Base-by-base conservation (phyloP, 768 basidiomycete genomes). In the Lentinula sp. region DNA sequence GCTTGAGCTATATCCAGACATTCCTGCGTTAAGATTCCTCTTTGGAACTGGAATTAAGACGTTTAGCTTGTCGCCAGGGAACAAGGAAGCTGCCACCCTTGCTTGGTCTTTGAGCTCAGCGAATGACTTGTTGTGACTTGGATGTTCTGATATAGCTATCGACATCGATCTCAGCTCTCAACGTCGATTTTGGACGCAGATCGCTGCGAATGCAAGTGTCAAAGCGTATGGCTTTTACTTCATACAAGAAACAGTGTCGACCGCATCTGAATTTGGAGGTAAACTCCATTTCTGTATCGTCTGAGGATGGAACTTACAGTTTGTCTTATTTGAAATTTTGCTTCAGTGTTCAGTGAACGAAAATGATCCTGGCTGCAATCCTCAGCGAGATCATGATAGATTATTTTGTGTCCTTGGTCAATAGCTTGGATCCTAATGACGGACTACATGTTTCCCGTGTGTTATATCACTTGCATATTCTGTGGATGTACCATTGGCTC, bases 1-100 rank as follows among this genome's bases (percentile, higher is more conserved):
- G n/a, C n/a, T n/a, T n/a, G 43, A 75, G 21, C 66, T 79, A 1
- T 82, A 82, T 66, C 80, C 79, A 0, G 63, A 79, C 45, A 61
- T 71, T 32, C 76, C 81, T 6, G n/a, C n/a, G n/a, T 64, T 73
- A 21, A 80, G 79, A 1, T 77, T 77, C 0, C 80, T 80, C 0
- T 82, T 73, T 62, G 70, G 71, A 32, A 81, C 80, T 0, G 78
- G 78, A 5, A 74, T 76, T 54, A 61, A 78, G 18, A 78, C 78
- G 0, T 81, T 80, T 61, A 79, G 79, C 1, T 68, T 77, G 11
- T 69, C 70, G n/a, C 58, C 66, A 21, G 68, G 71, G 9, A 80
- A 68, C 64, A 80, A 80, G 61, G 75, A 76, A 40, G 66, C 65
- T n/a, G 64, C 76, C 2, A 71, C 75, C 10, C 64, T 74, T 31